Base-by-base conservation (phyloP, 2,329 filamentous ascomycete species). In the Diplodia mutila region DNA sequence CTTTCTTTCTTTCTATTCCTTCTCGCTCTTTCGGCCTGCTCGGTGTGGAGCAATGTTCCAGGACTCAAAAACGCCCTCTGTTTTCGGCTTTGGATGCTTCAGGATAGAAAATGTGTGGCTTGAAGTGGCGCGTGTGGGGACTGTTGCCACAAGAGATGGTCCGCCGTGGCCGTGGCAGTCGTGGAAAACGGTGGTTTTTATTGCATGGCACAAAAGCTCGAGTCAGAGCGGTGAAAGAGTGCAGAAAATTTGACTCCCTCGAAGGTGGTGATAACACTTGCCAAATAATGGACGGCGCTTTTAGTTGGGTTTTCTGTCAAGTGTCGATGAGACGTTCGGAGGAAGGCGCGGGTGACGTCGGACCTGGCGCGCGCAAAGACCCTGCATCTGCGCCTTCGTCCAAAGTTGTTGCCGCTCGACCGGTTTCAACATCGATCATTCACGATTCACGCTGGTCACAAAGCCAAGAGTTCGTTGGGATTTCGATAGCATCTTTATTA, bases 331-430 rank as follows among this genome's bases (percentile, higher is more conserved):
- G 18, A n/a, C 23, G 6, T 48, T 27, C 18, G 21, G 3, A 46
- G 39, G 25, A 34, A 48, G 57, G 57, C 57, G 42, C 14, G 42
- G 42, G 25, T 61, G 57, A 61, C 57, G 57, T 51, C 29, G 59
- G 42, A 16, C 46, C 32, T 51, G 46, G 29, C 29, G 59, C 27
- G 23, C 7, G 59, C 49, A 32, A 63, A 63, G 59, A 49, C 21
- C 18, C 59, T 27, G 59, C 59, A 46, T 37, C 29, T 21, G 25
- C 16, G 11, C 18, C 18, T 37, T 9, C 14, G 25, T 11, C 16
- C 18, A 51, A 63, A 63, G 29, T 63, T 21, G 59, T 63, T 63
- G 59, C 59, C 59, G 46, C 8, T n/a, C 7, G 8, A 16, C 29
- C 8, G 6, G 27, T 25, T 37, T 18, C n/a, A 4, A 21, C 29